Evolutionary conservation across 164 flowering plant genomes (phyloP), one percentile per base, ranked within the genome.

Genomic region (Annona squamosa): DNA sequence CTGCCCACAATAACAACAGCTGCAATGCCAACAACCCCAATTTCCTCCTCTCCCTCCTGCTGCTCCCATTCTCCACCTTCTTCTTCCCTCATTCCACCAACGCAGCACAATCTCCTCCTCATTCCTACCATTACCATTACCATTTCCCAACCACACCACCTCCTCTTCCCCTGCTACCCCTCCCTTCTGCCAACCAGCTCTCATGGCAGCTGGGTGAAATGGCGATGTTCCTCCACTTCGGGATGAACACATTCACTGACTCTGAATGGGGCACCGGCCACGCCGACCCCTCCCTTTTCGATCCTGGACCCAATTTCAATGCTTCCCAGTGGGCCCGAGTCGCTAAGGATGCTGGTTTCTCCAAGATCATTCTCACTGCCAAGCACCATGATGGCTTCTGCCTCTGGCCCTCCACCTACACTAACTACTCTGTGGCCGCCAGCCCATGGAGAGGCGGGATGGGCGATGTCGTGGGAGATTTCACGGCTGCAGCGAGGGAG

Each of bases 361-460:
- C 87, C 3, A 84, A 88, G 13, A 83, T 96, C 5, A 81, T 96
- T 64, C 84, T 93, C 57, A 93, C 98, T 10, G 92, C 90, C 2
- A 96, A 96, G 71, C 98, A 93, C 82, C 98, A 96, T 72, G 98
- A 96, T 70, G 98, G 99, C 48, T 96, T 96, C 84, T 96, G 99
- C 76, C 80, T 96, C 6, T 96, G 99, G 99, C 97, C 97, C 9
- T 84, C 91, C 2, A 81, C 79, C 13, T 90, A 86, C 75, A 96
- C 97, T 42, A 84, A 93, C 69, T 93, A 93, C 80, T 85, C 92
- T 3, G 97, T 96, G n/a, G 63, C 76, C 65, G 80, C 90, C 13
- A 87, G 91, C 69, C 72, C 80, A 2, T 96, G 99, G 99, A 83
- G 82, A 77, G 74, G 77, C 61, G 99, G 97, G 16, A 19, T 6